Evolutionary conservation across 1,284 basidiomycete genomes (phyloP).

Genomic region (Tetrapyrgos nigripes): DNA sequence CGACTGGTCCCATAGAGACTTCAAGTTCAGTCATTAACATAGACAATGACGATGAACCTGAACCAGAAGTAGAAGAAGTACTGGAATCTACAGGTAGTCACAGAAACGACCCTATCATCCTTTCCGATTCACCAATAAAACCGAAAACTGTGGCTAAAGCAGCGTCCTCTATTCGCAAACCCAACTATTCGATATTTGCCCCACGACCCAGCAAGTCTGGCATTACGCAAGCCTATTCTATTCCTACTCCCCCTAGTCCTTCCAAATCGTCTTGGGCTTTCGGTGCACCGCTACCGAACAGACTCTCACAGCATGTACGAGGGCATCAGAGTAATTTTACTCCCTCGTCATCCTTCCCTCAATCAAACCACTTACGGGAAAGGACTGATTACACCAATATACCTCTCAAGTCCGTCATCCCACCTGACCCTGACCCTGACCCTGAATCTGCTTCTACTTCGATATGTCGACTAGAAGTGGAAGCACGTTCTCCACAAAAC

Average conservation of each 20-base stretch:
- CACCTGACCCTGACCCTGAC: background rate
- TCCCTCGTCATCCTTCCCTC: slow-evolving; percentile 26
- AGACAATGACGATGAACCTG: background rate
- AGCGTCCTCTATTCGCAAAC: background rate
- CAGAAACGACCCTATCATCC: slow-evolving; percentile 47
- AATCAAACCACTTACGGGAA: slow-evolving; percentile 6
- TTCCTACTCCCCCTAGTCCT: background rate
- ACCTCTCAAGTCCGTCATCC: slow-evolving; percentile 4
- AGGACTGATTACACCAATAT: background rate
- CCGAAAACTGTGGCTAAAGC: slow-evolving; percentile 21
- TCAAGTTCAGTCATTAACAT: background rate
- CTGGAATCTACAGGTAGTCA: slow-evolving; percentile 7
- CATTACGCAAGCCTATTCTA: no score
- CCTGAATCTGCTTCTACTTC: background rate
- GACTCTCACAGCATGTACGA: slow-evolving; percentile 66
- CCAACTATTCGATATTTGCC: slow-evolving; percentile 41
- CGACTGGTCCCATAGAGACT: background rate
- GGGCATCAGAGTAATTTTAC: slow-evolving; percentile 51
- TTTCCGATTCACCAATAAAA: slow-evolving; percentile 49
- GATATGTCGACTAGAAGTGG: background rate
- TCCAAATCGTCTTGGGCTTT: slow-evolving; percentile 32
- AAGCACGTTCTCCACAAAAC: background rate
- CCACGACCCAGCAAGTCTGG: slow-evolving; percentile 17
- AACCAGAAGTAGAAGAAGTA: no score
- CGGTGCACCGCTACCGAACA: slow-evolving; percentile 55